Evolutionary conservation across 2,329 filamentous ascomycete genomes (phyloP).

Genomic region (Lasiodiplodia hormozganensis): DNA sequence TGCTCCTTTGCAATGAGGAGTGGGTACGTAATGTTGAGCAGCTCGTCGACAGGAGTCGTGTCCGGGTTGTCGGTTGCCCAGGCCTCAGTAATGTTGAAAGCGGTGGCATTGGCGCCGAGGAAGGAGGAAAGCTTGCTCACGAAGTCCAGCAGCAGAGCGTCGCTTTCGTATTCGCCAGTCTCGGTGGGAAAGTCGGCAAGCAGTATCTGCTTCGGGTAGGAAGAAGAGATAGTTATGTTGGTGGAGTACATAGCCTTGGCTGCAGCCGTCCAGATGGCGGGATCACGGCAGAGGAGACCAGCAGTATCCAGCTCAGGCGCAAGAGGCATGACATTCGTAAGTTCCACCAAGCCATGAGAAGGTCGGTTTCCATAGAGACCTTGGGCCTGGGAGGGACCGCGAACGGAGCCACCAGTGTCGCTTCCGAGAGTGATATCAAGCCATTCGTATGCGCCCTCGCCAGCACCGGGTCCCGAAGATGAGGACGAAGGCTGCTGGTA

Average conservation of each 20-base stretch:
- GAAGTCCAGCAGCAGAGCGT: slow-evolving; percentile 50
- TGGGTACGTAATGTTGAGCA: slow-evolving; percentile 56
- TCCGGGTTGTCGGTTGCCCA: slow-evolving; percentile 46
- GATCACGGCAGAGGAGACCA: slow-evolving; percentile 56
- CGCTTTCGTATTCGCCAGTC: slow-evolving; percentile 42
- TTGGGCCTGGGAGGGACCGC: slow-evolving; percentile 56
- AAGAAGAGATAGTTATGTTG: slow-evolving; percentile 52
- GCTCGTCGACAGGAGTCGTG: slow-evolving; percentile 41
- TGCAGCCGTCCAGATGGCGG: slow-evolving; percentile 51
- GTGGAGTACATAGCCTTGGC: slow-evolving; percentile 53
- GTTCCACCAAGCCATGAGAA: slow-evolving; percentile 53
- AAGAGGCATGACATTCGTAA: slow-evolving; percentile 58
- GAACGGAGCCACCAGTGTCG: slow-evolving; percentile 59
- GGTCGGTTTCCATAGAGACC: slow-evolving; percentile 60
- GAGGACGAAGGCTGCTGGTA: slow-evolving; percentile 57
- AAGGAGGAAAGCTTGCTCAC: slow-evolving; percentile 52
- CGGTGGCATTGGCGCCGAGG: slow-evolving; percentile 47
- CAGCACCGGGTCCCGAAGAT: slow-evolving; percentile 55
- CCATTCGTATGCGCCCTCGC: slow-evolving; percentile 55
- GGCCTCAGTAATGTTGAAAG: slow-evolving; percentile 45
- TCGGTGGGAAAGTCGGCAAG: slow-evolving; percentile 52
- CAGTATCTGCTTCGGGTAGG: slow-evolving; percentile 52
- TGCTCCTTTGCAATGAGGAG: slow-evolving; percentile 58
- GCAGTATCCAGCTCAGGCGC: slow-evolving; percentile 57
- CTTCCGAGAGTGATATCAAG: slow-evolving; percentile 59